Percentiles rank a stretch among this genome's conserved stretches.
These are phyloP conservation scores for Myriosclerotinia curreyana DNA, from an alignment of 2,329 filamentous ascomycete genomes.

Conservation along the genomic window DNA sequence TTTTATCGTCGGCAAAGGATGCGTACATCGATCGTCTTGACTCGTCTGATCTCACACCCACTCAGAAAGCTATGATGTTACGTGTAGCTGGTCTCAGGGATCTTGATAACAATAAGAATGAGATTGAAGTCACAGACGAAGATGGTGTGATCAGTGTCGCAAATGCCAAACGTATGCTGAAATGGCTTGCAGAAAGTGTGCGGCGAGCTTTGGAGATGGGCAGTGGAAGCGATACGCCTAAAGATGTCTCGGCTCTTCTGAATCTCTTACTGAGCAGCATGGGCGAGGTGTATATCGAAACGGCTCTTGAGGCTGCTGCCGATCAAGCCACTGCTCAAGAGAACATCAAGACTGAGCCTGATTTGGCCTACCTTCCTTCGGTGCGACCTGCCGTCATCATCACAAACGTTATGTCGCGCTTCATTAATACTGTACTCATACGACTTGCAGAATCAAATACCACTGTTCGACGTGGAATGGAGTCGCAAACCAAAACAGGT, in stretches of 20 bases:
- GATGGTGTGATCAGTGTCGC: conserved; percentile 78
- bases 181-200: conserved; percentile 94
- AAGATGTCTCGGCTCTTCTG: conserved; percentile 83
- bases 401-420: conserved; percentile 88
- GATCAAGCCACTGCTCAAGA: conserved; percentile 77
- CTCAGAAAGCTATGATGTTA: conserved; percentile 87
- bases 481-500: conserved; percentile 58
- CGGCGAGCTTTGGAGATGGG: conserved; percentile 88
- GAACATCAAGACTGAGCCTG: conserved; percentile 76
- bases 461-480: conserved; percentile 73
- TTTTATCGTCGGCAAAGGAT: conserved; percentile 84
- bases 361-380: conserved; percentile 76
- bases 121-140: conserved; percentile 86
- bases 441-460: conserved; percentile 86
- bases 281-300: conserved; percentile 76
- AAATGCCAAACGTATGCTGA: conserved; percentile 97
- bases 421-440: conserved; percentile 85
- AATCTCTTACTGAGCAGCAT: conserved; percentile 81
- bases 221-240: conserved; percentile 82
- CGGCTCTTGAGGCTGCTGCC: conserved; percentile 63
- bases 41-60: conserved; percentile 80
- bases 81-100: conserved; percentile 80
- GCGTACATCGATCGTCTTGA: conserved; percentile 87
- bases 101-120: conserved; percentile 72
- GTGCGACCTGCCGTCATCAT: conserved; percentile 83